A percentile compares a stretch with the other conserved stretches of the same genome.
phyloP scores from a whole-genome alignment of 2,329 filamentous ascomycete species.

The Ophiostoma novo-ulmi region DNA sequence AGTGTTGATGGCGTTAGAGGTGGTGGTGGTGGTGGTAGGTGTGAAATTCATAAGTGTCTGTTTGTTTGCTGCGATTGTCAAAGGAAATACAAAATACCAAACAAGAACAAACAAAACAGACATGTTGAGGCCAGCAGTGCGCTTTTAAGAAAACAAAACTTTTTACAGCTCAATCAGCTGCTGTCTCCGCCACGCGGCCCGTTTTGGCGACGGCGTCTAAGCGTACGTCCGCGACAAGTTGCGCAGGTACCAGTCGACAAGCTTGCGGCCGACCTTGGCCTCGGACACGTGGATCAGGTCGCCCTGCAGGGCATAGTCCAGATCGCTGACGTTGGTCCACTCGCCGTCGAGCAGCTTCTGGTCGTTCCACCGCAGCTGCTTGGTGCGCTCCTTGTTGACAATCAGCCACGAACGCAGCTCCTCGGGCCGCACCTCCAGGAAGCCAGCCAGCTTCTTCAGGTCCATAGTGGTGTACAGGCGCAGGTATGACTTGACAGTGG shows the following conservation, averaged over 20 bases:
- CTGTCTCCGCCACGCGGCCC: background rate
- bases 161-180: background rate
- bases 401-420: slow-evolving; percentile 89
- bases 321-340: slow-evolving; percentile 84
- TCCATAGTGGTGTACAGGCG: slow-evolving; percentile 99
- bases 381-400: slow-evolving; percentile 97
- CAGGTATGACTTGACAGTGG: slow-evolving; percentile 96
- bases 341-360: slow-evolving; percentile 88
- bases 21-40: background rate
- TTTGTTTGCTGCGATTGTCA: background rate
- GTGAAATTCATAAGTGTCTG: background rate
- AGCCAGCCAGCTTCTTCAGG: slow-evolving; percentile 92
- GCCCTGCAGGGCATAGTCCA: slow-evolving; percentile 97
- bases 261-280: slow-evolving; percentile 92
- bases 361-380: slow-evolving; percentile 91
- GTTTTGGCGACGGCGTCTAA: slow-evolving; percentile 29
- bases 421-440: slow-evolving; percentile 95
- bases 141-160: background rate
- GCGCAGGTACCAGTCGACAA: slow-evolving; percentile 98
- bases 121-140: background rate
- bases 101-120: background rate
- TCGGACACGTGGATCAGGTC: slow-evolving; percentile 98
- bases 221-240: slow-evolving; percentile 96
- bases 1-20: background rate
- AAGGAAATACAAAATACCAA: no score